Conservation (phyloP, 2,329 filamentous ascomycete genomes). For the Xylaria sp. region DNA sequence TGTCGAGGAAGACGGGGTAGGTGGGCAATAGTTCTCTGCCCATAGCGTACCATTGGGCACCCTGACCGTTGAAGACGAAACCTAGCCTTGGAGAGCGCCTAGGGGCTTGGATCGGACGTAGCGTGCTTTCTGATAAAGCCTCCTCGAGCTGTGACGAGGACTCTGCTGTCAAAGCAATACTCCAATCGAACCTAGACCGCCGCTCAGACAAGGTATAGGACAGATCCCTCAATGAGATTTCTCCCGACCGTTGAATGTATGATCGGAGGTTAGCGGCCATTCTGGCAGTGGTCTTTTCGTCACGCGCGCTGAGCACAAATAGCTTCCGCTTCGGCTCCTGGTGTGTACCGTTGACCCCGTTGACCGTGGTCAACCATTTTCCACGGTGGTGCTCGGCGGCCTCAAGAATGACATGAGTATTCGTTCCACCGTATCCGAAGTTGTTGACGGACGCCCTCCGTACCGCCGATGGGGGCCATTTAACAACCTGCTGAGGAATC, state of each 20-base stretch:
- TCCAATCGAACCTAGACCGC: conserved; percentile 20
- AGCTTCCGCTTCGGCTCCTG: too few relatives aligned
- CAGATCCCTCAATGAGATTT: conserved; percentile 11
- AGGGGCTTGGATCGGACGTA: background rate
- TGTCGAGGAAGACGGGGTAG: conserved; percentile 11
- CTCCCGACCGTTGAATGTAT: conserved; percentile 11
- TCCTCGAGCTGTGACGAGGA: background rate
- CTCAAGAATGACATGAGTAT: conserved; percentile 15
- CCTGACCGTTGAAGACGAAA: conserved; percentile 28
- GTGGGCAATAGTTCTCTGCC: conserved; percentile 24
- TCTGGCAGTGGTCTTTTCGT: too few relatives aligned
- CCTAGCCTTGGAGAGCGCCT: background rate
- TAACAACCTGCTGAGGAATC: too few relatives aligned
- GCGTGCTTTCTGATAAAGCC: background rate
- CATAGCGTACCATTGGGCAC: conserved; percentile 33
- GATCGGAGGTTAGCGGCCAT: background rate
- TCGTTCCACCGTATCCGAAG: conserved; percentile 30
- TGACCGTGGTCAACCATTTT: too few relatives aligned
- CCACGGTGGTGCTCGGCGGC: too few relatives aligned
- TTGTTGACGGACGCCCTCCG: conserved; percentile 18
- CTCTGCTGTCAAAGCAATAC: conserved; percentile 22
- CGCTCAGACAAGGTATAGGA: conserved; percentile 30
- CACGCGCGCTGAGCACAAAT: too few relatives aligned
- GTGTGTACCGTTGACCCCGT: too few relatives aligned
- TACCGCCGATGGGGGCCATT: too few relatives aligned